A percentile compares a stretch with the other conserved stretches of the same genome.
These are phyloP conservation scores for Ramaria sp. DNA, from an alignment of 768 basidiomycete genomes.

Conservation along the genomic window DNA sequence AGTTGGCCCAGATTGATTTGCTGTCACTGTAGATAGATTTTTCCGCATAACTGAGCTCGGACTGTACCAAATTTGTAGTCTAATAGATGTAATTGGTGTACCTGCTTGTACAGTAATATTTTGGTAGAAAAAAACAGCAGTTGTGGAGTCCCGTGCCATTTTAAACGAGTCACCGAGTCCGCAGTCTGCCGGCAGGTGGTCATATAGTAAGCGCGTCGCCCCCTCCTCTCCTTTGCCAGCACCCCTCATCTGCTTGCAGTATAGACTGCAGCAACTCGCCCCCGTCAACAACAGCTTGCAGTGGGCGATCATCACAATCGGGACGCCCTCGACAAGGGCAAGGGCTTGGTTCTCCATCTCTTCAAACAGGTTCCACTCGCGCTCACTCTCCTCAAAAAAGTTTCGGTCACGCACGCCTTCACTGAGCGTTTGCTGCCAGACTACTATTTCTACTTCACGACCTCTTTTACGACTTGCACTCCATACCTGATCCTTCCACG, in stretches of 20 bases:
- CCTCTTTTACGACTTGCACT: conserved; percentile 7
- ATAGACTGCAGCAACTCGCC: background rate
- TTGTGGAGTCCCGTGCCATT: too few species aligned
- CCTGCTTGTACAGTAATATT: too few species aligned
- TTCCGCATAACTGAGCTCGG: too few species aligned
- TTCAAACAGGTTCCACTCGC: background rate
- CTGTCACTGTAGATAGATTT: too few species aligned
- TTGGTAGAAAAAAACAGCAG: too few species aligned
- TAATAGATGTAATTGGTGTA: too few species aligned
- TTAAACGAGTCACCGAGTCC: too few species aligned
- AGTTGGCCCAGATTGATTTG: too few species aligned
- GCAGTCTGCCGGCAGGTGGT: too few species aligned
- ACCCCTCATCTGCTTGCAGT: background rate
- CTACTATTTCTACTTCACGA: conserved; percentile 2
- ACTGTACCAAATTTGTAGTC: too few species aligned
- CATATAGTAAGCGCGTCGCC: too few species aligned
- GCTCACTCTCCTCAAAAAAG: conserved; percentile 46
- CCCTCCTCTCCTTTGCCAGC: background rate
- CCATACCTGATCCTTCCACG: background rate
- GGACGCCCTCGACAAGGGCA: background rate
- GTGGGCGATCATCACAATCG: background rate
- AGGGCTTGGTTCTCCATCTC: background rate
- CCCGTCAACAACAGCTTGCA: background rate
- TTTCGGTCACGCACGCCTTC: conserved; percentile 58
- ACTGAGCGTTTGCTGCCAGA: conserved; percentile 65